Evolutionary conservation across 306 rosid species (phyloP), one percentile per base, ranked within the genome.

Genomic region (Lablab purpureus): DNA sequence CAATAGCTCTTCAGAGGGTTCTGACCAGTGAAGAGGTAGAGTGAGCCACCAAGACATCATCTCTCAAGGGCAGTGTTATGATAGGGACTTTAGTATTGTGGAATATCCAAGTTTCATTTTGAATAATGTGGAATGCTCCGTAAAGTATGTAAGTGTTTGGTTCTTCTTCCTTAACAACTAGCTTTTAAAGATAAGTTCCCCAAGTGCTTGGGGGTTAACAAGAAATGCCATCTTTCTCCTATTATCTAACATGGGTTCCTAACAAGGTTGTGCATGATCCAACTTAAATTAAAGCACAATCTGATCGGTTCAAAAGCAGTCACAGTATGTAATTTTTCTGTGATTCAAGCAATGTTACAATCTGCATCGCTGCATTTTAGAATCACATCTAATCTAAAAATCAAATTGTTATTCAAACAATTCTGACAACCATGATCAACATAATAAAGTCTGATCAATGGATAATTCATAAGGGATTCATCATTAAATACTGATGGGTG

Each of bases 391-490:
- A 64, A n/a, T 34, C 13, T 34, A 32, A 32, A 2, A 30, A 64
- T 2, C 17, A 12, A 64, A 64, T 34, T 2, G 6, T 2, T 5
- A 25, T 28, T 60, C 21, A 60, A 1, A 18, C 27, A 18, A 34
- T 64, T 64, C 47, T n/a, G 47, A 64, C 27, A 7, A 15, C 68
- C n/a, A 27, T 60, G 19, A 73, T 27, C 66, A 43, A 74, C 66
- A 54, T 23, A 74, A 36, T 28, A 60, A 49, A 66, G 47, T 74
- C 22, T 55, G 54, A 21, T 27, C 46, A 80, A 71, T n/a, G 56
- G 78, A 55, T n/a, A 67, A 55, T 52, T 68, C 40, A 18, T 41
- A 71, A 8, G 58, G 58, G 45, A 68, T 67, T 45, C 74, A 51
- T 67, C n/a, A 11, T 54, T 37, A 37, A 67, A 52, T 40, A 52